Base-by-base conservation (phyloP, 768 basidiomycete species). In the Guyanaporus albipodus region DNA sequence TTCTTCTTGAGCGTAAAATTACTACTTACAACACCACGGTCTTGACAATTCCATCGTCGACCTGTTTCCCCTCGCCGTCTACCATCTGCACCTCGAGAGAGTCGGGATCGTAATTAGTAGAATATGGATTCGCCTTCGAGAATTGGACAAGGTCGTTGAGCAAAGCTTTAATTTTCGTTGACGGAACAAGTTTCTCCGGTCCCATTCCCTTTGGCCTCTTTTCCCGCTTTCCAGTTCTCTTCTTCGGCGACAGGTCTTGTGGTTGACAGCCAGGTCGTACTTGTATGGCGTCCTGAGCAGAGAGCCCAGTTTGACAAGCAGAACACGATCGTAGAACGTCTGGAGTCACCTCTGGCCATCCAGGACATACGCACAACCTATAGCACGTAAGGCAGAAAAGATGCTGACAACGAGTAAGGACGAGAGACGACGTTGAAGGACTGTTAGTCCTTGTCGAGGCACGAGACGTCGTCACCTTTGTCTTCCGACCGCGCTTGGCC, bases 361-460 rank as follows among this genome's bases (percentile, higher is more conserved):
- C 81, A 19, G 90, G 77, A 52, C 77, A 89, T 33, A 92, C 79
- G n/a, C 77, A 79, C 52, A 74, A 70, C 32, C 85, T 81, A 76
- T 92, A 98, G 68, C 96, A 99, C 22, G 71, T 71, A 9, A 84
- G 57, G 68, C 96, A 99, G 67, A 89, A 97, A 24, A 98, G 75
- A 65, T 99, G 96, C 58, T 92, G 89, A 64, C 96, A 99, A 51
- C 87, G 81, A 11, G 96, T 96, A 61, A 99, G 68, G 42, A 97
- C 70, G 0, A 85, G 80, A 21, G 77, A 80, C 3, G 77, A 75
- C 3, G 67, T 67, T 38, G 74, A 71, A 4, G 89, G 89, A 57
- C 87, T 90, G 53, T 70, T 87, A 31, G 85, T 80, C 26, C 89
- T 79, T 32, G 90, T 90, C 1, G 84, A 75, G 1, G 72, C 72